Conservation (phyloP, 768 basidiomycete species). For the Podaxis sp. region DNA sequence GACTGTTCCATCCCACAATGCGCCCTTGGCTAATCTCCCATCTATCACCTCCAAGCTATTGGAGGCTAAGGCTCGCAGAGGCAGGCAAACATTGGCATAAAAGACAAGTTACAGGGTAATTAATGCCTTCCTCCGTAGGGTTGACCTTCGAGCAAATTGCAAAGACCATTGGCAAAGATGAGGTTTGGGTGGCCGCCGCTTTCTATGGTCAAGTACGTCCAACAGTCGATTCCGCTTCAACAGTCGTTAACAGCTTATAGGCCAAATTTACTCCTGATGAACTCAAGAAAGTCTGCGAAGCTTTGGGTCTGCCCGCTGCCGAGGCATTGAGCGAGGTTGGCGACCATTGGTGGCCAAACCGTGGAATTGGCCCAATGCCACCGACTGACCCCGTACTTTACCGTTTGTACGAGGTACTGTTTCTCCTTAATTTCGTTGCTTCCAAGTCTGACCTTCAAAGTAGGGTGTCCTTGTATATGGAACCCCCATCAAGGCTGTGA, state of each 20-base stretch:
- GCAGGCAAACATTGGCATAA: conserved; percentile 24
- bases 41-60: conserved; percentile 49
- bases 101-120: not conserved
- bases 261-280: conserved; percentile 69
- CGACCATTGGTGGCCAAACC: conserved; percentile 72
- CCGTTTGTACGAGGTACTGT: conserved; percentile 74
- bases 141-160: conserved; percentile 71
- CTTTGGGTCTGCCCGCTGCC: conserved; percentile 45
- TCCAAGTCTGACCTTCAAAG: not conserved
- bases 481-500: conserved; percentile 76
- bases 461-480: conserved; percentile 77
- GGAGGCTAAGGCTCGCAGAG: conserved; percentile 67
- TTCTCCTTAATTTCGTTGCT: not conserved
- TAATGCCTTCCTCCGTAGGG: conserved; percentile 32
- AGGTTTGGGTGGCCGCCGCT: conserved; percentile 80
- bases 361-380: conserved; percentile 66
- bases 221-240: not conserved
- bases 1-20: conserved; percentile 40
- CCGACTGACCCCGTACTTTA: conserved; percentile 82
- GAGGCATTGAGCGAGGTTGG: conserved; percentile 48
- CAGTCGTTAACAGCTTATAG: conserved; percentile 29
- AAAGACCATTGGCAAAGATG: conserved; percentile 64
- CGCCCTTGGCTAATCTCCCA: conserved; percentile 51
- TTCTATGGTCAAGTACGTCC: conserved; percentile 73
- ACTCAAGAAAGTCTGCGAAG: conserved; percentile 45